These are phyloP conservation scores for Talaromyces marneffei DNA, from an alignment of 2,329 filamentous ascomycete species.

Conservation along the genomic window DNA sequence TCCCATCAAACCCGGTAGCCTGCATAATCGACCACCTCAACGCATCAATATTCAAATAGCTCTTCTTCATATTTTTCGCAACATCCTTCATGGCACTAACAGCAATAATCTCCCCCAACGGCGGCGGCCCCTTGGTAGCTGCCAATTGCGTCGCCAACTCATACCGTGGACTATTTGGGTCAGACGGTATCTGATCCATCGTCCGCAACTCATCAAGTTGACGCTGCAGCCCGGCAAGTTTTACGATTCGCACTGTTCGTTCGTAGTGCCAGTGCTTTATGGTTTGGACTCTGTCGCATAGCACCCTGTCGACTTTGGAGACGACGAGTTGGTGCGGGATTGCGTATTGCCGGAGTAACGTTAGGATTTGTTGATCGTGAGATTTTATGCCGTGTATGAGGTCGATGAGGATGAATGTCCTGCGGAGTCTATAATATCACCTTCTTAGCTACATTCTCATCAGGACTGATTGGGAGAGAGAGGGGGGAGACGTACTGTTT, in stretches of 20 bases:
- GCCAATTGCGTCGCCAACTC: background rate
- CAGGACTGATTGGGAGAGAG: background rate
- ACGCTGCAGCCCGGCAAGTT: background rate
- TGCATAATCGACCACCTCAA: constrained; percentile 60
- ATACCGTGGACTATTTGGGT: background rate
- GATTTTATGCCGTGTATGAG: constrained; percentile 57
- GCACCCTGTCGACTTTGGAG: constrained; percentile 59
- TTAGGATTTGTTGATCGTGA: constrained; percentile 54
- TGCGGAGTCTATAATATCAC: constrained; percentile 41
- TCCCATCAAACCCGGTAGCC: constrained; percentile 52
- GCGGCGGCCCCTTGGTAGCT: constrained; percentile 29
- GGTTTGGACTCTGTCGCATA: constrained; percentile 32
- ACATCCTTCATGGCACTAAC: constrained; percentile 50
- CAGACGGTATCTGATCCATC: background rate
- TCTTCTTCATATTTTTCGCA: constrained; percentile 37
- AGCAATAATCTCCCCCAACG: constrained; percentile 56
- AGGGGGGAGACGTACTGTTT: constrained; percentile 46
- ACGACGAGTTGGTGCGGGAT: constrained; percentile 61
- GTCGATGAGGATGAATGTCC: constrained; percentile 62
- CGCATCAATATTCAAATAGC: constrained; percentile 52
- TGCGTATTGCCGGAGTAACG: constrained; percentile 49
- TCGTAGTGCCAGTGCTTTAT: constrained; percentile 20
- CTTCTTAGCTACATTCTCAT: background rate
- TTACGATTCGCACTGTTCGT: constrained; percentile 17
- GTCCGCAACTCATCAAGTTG: background rate